A percentile compares a stretch with the other conserved stretches of the same genome.
Evolutionary conservation across 805 yeast genomes (phyloP).

Genomic region (Kazachstania taianensis): DNA sequence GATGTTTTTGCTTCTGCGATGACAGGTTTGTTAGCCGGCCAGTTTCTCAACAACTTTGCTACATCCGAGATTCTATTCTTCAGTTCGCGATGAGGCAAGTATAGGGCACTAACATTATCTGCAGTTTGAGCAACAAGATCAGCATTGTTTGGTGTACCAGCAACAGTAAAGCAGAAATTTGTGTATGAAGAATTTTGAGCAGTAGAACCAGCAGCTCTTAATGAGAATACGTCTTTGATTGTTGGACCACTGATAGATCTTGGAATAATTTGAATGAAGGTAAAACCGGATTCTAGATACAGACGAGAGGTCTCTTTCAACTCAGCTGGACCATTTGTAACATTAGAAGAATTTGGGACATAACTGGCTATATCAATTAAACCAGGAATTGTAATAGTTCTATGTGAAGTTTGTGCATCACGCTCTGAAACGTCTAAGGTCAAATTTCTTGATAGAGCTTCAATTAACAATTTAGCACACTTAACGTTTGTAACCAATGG

Average conservation of each 20-base stretch:
- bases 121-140: constrained; percentile 52
- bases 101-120: constrained; percentile 63
- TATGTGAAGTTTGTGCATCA: constrained; percentile 88
- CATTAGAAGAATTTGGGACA: constrained; percentile 53
- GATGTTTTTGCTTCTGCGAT: constrained; percentile 88
- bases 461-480: constrained; percentile 89
- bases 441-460: constrained; percentile 72
- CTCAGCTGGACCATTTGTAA: constrained; percentile 38
- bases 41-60: constrained; percentile 65
- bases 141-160: constrained; percentile 68
- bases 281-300: constrained; percentile 79
- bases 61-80: constrained; percentile 66
- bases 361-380: constrained; percentile 72
- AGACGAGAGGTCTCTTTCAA: constrained; percentile 59
- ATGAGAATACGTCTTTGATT: constrained; percentile 53
- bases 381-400: constrained; percentile 76
- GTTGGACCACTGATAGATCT: constrained; percentile 49
- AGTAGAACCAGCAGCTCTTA: constrained; percentile 47
- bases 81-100: constrained; percentile 69
- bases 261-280: constrained; percentile 74
- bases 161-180: constrained; percentile 73
- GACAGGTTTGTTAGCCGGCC: constrained; percentile 81
- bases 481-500: constrained; percentile 97
- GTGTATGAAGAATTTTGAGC: constrained; percentile 57
- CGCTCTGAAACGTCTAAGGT: constrained; percentile 58